Percentiles rank a stretch among this genome's conserved stretches.
phyloP scores from a whole-genome alignment of 2,329 filamentous ascomycete genomes.

The Rutstroemia sp. region DNA sequence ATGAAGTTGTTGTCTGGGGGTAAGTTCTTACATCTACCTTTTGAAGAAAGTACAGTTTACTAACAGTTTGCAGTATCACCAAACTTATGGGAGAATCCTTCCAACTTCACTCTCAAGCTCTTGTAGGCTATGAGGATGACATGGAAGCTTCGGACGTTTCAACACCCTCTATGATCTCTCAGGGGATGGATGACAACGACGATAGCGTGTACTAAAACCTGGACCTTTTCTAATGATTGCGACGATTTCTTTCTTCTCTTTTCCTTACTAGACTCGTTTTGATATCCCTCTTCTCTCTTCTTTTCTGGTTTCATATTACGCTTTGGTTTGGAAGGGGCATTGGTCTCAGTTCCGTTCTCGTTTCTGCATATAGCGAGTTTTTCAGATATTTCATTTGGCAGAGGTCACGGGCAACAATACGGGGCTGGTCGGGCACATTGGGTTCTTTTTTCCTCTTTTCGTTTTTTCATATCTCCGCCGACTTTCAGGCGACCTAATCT shows the following conservation, averaged over 20 bases:
- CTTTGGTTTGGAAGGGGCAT: conserved; percentile 11
- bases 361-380: conserved; percentile 29
- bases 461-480: conserved; percentile 14
- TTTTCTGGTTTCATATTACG: conserved; percentile 25
- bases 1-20: conserved; percentile 99
- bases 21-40: conserved; percentile 47
- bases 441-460: conserved; percentile 22
- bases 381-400: conserved; percentile 24
- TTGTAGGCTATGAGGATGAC: conserved; percentile 90
- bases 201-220: conserved; percentile 56
- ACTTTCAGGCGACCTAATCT: conserved; percentile 23
- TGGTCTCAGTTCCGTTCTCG: conserved; percentile 17
- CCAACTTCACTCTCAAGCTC: conserved; percentile 89
- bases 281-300: conserved; percentile 28
- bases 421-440: conserved; percentile 29
- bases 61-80: conserved; percentile 62
- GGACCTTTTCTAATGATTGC: conserved; percentile 24
- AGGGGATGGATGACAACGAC: conserved; percentile 55
- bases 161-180: conserved; percentile 65
- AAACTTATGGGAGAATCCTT: conserved; percentile 98
- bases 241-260: conserved; percentile 40
- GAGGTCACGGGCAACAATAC: conserved; percentile 39
- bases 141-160: conserved; percentile 60
- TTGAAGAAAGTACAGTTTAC: conserved; percentile 21
- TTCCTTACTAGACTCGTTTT: conserved; percentile 22